phyloP scores from a whole-genome alignment of 805 yeast species.

The Kodamaea laetipori region DNA sequence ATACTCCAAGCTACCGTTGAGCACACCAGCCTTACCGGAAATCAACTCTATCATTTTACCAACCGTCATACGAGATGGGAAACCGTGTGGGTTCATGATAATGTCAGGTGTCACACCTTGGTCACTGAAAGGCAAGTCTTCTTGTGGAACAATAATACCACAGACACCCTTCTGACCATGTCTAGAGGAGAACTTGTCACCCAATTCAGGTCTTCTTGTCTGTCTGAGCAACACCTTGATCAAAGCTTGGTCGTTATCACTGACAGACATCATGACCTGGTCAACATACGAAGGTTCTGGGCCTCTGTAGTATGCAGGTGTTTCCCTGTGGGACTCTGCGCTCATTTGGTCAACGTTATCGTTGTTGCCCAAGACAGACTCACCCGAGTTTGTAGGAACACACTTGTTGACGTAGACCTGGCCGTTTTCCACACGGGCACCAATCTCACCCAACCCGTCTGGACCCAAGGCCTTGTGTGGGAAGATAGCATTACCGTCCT shows the following conservation, averaged over 20 bases:
- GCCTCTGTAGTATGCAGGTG: conserved; percentile 88
- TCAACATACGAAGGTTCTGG: conserved; percentile 96
- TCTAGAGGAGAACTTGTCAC: conserved; percentile 95
- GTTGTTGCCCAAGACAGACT: conserved; percentile 50
- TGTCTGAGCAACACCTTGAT: conserved; percentile 91
- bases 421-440: conserved; percentile 85
- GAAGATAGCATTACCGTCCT: conserved; percentile 76
- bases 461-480: conserved; percentile 87
- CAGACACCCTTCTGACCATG: conserved; percentile 99
- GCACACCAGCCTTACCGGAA: conserved; percentile 96
- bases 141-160: conserved; percentile 96
- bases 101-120: conserved; percentile 92
- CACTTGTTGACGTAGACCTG: conserved; percentile 93
- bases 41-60: conserved; percentile 97
- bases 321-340: conserved; percentile 74
- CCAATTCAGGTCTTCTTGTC: conserved; percentile 95
- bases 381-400: conserved; percentile 85
- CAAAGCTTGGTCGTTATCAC: conserved; percentile 92
- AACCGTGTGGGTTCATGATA: conserved; percentile 98
- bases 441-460: conserved; percentile 97
- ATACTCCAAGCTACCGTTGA: conserved; percentile 87
- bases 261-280: conserved; percentile 95
- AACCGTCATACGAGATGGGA: conserved; percentile 99
- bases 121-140: conserved; percentile 94
- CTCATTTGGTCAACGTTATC: conserved; percentile 20